Base-by-base conservation (phyloP, 1,284 basidiomycete species). In the Apiotrichum brassicae region DNA sequence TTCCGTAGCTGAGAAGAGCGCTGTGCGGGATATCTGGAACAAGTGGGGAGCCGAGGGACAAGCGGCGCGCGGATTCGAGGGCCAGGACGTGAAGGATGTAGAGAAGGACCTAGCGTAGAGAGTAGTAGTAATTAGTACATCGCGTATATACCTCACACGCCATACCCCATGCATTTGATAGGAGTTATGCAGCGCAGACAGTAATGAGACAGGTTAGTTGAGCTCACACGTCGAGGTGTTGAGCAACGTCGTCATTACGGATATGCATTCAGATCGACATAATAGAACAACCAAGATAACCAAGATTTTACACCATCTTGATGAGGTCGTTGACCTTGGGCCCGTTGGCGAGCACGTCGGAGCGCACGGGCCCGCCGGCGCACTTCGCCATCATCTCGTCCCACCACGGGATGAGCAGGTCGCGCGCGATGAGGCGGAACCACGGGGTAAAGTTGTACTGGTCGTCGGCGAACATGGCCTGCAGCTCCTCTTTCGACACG, bases 391-490 rank as follows among this genome's bases (percentile, higher is more conserved):
- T 65, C 48, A 99, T 81, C 61, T 87, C 84, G 64, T 92, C 87
- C 95, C 95, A 99, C 95, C 95, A 98, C 14, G 89, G 90, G 71
- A 94, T 97, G 44, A 99, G 79, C 74, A 97, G 97, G 68, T 95
- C 89, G 8, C 92, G 82, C 2, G 91, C 92, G 64, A 99, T 98
- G 35, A 99, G 82, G 71, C 92, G 91, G 82, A 99, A 99, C 95
- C 95, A 99, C 0, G 95, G 95, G 4, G 95, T 99, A 73, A 99
- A 98, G 0, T 81, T 81, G 66, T 87, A 86, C 37, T 76, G 76
- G 22, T 83, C 67, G 59, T 89, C 84, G 40, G 85, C 78, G 73
- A 99, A 97, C 86, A 99, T 93, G 12, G 76, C 79, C 68, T 89
- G 83, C 42, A 99, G 76, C 72, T 98, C 94, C 1, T 78, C 79